Evolutionary conservation across 495 filamentous ascomycete genomes (phyloP).

Genomic region (Aspergillus saccharolyticus): DNA sequence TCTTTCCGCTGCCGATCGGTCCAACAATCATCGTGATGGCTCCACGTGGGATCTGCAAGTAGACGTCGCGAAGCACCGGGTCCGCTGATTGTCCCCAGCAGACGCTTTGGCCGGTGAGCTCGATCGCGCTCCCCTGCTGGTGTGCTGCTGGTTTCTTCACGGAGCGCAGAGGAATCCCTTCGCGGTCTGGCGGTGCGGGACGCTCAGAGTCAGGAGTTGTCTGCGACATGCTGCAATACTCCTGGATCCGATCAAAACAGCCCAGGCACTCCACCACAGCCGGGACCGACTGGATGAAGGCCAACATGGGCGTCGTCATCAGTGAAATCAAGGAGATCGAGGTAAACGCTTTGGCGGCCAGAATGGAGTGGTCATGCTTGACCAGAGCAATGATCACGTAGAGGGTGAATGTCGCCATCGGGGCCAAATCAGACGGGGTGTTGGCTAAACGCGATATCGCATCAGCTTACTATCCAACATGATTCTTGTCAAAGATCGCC

Average conservation of each 20-base stretch:
- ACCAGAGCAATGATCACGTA: conserved; percentile 40
- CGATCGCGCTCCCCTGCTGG: not conserved
- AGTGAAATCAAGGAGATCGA: conserved; percentile 28
- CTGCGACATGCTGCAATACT: conserved; percentile 14
- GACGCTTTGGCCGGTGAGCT: not conserved
- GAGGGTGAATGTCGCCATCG: conserved; percentile 37
- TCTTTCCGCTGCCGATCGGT: conserved; percentile 23
- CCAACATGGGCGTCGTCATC: conserved; percentile 20
- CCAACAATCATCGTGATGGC: conserved; percentile 11
- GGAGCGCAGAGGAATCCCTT: not conserved
- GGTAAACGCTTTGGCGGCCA: conserved; percentile 36
- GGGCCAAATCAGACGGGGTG: conserved; percentile 20
- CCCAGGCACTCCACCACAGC: conserved; percentile 17
- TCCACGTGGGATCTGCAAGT: not conserved
- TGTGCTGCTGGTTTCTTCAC: not conserved
- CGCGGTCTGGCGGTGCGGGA: too few species aligned
- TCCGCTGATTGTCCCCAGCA: not conserved
- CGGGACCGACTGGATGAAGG: conserved; percentile 25
- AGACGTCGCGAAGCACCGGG: not conserved
- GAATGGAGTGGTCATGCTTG: conserved; percentile 31
- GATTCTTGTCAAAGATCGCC: too few species aligned
- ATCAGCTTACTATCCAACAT: too few species aligned
- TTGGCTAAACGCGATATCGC: conserved; percentile 5
- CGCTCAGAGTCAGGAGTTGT: not conserved
- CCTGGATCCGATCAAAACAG: conserved; percentile 28